Evolutionary conservation across 345 rosid genomes (phyloP), one percentile per base, ranked within the genome.

Genomic region (Garcia nutans): DNA sequence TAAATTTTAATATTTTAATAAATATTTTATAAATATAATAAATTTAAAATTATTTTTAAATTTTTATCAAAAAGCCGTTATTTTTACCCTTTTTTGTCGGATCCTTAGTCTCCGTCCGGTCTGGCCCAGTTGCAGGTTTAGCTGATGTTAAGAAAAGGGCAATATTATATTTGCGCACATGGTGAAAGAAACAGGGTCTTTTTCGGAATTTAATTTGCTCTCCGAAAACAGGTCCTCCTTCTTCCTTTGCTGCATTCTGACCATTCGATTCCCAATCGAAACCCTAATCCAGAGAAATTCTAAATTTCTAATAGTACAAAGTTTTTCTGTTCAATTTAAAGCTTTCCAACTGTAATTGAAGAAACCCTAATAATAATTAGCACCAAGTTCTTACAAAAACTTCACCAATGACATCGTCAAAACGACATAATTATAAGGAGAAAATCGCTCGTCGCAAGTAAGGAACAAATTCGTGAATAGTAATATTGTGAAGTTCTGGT

Each of bases 361-460:
- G 41, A n/a, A 67, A 68, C 26, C 67, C 47, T 26, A 58, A 20
- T 11, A 57, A 19, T 26, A 11, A 12, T 8, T 3, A 33, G 52
- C 49, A 9, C 41, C 26, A 65, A 50, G 0, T 37, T 26, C 4
- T 50, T 22, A 12, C 0, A 19, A 3, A 1, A 57, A 45, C 6
- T 65, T 66, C 47, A 61, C 15, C 88, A 50, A 89, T 91, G 97
- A 76, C 90, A 54, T 89, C 97, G 23, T 79, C 91, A 15, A 93
- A 90, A 88, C 85, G 85, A 57, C 24, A 87, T 37, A 37, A 37
- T 64, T 86, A 92, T 94, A 92, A 93, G 83, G 98, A 89, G 74
- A 93, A 93, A 85, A 56, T 82, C 31, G 96, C 92, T 82, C 98
- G 97, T 74, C 95, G 96, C 49, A 93, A 83, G 96, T 93, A 77